Evolutionary conservation across 768 basidiomycete genomes (phyloP).

Genomic region (Sarcodon sp.): DNA sequence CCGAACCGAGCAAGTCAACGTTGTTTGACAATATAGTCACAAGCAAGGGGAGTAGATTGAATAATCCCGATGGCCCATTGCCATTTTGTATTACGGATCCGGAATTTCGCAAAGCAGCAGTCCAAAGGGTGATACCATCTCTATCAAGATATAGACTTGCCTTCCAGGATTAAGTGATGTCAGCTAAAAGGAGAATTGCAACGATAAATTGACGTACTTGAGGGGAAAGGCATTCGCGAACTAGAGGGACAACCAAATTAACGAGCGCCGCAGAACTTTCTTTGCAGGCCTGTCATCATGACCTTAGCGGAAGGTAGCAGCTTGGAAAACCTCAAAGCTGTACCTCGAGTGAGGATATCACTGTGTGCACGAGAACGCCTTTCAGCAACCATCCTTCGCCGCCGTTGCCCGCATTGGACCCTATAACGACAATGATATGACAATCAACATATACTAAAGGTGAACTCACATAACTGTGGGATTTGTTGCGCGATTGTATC

Average conservation of each 20-base stretch:
- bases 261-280: conserved; percentile 17
- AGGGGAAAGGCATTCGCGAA: conserved; percentile 12
- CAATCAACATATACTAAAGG: neutral
- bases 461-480: conserved; percentile 55
- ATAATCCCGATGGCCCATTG: conserved; percentile 35
- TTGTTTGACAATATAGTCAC: conserved; percentile 51
- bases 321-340: conserved; percentile 6
- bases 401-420: conserved; percentile 38
- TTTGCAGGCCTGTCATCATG: conserved; percentile 43
- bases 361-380: conserved; percentile 50
- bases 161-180: conserved; percentile 19
- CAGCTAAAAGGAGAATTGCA: neutral
- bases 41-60: conserved; percentile 53
- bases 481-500: conserved; percentile 48
- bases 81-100: conserved; percentile 28
- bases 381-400: conserved; percentile 65
- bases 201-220: conserved; percentile 9
- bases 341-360: conserved; percentile 62
- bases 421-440: neutral
- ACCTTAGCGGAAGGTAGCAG: neutral
- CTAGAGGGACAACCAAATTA: conserved; percentile 10
- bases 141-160: conserved; percentile 59
- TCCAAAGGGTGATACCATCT: conserved; percentile 71
- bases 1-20: conserved; percentile 60
- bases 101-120: conserved; percentile 54